Base-by-base conservation (phyloP, 73 alveolate species). In the Paramecium pentaurelia region DNA sequence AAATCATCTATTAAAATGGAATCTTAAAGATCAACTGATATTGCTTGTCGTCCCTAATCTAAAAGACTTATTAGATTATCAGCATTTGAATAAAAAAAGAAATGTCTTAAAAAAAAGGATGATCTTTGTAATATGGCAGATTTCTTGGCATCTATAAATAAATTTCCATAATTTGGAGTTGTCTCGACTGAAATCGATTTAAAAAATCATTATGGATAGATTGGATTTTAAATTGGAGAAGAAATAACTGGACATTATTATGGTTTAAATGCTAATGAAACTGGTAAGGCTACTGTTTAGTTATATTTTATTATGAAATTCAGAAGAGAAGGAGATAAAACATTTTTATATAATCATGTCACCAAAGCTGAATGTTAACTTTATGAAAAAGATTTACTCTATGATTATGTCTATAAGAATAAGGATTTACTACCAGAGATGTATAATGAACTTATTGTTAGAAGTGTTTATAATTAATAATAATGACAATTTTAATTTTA, bases 271-370 rank as follows among this genome's bases (percentile, higher is more conserved):
- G 51, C 47, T 12, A 32, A 34, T 64, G 84, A 18, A 32, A 34
- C 12, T 28, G 84, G 84, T 64, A 64, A 64, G 47, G 49, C 84
- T 12, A 34, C 0, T 32, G 20, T 64, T 32, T 32, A 34, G 20
- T 64, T 64, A 9, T 64, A 64, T 64, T 64, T 64, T 27, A 27
- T 64, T 7, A 28, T 64, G 84, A 32, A 28, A 12, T 64, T 64
- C 22, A 64, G 84, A 34, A 64, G 84, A 64, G 84, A 64, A 32
- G 84, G 84, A 64, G 84, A 64, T 64, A 64, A 64, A 64, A 34
- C 84, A 64, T 64, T 64, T 28, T 34, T 64, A 34, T 64, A 64
- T 28, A 64, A 64, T 64, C 84, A 64, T 64, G 84, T 64, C 7
- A 64, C 84, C 42, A 64, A 32, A 64, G 47, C 42, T 32, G 42